phyloP scores from a whole-genome alignment of 345 rosid genomes.

The Rubroshorea leprosula region DNA sequence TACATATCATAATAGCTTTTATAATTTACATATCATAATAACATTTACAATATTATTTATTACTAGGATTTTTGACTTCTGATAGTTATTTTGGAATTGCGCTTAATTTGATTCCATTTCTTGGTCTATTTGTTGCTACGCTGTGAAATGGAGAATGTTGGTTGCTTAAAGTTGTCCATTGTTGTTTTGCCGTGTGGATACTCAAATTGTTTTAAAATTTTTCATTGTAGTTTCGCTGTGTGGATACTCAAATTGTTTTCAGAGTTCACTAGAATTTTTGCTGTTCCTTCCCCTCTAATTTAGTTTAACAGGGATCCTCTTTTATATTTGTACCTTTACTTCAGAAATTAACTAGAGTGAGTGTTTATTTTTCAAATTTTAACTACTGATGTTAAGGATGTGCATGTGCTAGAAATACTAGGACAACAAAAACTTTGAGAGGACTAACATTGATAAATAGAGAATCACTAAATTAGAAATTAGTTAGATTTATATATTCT shows the following conservation, averaged over 20 bases:
- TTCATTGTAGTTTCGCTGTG: too few relatives aligned
- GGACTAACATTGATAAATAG: too few relatives aligned
- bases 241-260: too few relatives aligned
- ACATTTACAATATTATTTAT: background rate
- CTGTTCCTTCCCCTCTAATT: background rate
- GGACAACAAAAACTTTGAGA: background rate
- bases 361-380: background rate
- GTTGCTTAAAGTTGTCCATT: background rate
- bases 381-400: background rate
- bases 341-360: background rate
- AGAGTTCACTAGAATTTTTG: too few relatives aligned
- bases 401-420: background rate
- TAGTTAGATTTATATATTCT: too few relatives aligned
- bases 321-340: background rate
- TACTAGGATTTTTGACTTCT: background rate
- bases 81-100: background rate
- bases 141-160: background rate
- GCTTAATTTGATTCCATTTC: background rate
- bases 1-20: background rate
- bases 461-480: background rate
- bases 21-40: conserved; percentile 1
- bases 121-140: background rate
- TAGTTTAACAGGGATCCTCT: background rate
- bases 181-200: background rate
- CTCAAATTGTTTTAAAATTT: too few relatives aligned